Conservation (phyloP, 495 filamentous ascomycete genomes). For the Physcia stellaris region DNA sequence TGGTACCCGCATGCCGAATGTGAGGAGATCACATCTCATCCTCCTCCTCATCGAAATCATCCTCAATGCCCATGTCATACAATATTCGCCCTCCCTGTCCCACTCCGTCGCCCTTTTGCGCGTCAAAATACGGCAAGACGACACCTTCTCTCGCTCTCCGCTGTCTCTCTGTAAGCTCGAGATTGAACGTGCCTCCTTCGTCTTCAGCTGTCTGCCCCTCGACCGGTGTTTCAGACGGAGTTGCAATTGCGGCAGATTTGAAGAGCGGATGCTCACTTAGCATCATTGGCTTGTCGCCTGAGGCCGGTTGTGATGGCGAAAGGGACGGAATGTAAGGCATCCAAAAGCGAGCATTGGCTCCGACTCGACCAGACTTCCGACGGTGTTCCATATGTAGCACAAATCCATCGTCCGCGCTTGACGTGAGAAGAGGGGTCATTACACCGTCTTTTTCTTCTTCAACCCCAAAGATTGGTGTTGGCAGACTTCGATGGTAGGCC, state of each 20-base stretch:
- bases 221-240: conserved; percentile 26
- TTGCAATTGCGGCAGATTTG: conserved; percentile 20
- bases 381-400: conserved; percentile 81
- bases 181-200: conserved; percentile 51
- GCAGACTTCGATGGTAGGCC: conserved; percentile 54
- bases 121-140: conserved; percentile 91
- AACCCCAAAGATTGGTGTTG: conserved; percentile 63
- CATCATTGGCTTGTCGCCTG: conserved; percentile 29
- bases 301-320: background rate
- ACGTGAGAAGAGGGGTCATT: conserved; percentile 34
- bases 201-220: conserved; percentile 38
- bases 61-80: conserved; percentile 92
- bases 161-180: conserved; percentile 91
- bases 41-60: conserved; percentile 98
- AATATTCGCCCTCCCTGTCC: conserved; percentile 76
- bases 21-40: no score
- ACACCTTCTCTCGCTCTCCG: conserved; percentile 52
- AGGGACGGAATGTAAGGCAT: conserved; percentile 3
- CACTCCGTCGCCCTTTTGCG: conserved; percentile 70
- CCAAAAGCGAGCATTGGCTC: conserved; percentile 25
- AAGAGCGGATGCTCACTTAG: conserved; percentile 70
- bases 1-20: no score
- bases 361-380: conserved; percentile 62
- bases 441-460: conserved; percentile 62
- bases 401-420: conserved; percentile 39